These are phyloP conservation scores for Trypanosomatidae sp. DNA, from an alignment of 208 protist genomes.

Conservation along the genomic window DNA sequence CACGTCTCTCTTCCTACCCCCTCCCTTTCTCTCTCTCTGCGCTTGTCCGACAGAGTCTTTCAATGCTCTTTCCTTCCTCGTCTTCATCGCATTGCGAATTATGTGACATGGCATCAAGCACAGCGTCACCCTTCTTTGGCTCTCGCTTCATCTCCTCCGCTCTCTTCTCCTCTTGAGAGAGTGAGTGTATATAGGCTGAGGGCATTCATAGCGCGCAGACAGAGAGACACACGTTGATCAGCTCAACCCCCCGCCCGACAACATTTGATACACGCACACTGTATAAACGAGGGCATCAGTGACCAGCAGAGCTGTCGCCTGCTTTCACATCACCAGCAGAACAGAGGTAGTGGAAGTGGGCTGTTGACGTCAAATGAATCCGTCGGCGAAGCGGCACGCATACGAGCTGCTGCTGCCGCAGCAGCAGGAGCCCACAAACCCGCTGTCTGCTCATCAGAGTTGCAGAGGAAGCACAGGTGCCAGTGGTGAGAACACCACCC, in stretches of 20 bases:
- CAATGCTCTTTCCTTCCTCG: background rate
- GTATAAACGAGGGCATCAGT: background rate
- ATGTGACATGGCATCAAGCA: background rate
- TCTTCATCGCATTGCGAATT: background rate
- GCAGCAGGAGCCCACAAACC: background rate
- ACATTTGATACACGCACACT: background rate
- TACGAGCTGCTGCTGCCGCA: conserved; percentile 2
- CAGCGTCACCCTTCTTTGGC: background rate
- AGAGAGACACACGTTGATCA: background rate
- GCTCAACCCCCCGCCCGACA: background rate
- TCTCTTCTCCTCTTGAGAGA: background rate
- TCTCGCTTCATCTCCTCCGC: background rate
- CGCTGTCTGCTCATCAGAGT: too few species aligned
- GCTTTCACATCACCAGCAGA: background rate
- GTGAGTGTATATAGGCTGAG: background rate
- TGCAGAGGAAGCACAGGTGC: background rate
- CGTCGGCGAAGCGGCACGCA: conserved; percentile 4
- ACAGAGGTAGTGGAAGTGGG: background rate
- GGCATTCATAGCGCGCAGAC: background rate
- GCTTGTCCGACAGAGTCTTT: background rate
- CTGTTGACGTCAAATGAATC: background rate
- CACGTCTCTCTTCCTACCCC: background rate
- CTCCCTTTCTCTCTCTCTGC: background rate
- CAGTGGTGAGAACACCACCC: background rate
- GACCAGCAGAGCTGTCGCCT: background rate